Conservation (phyloP, 129 eudicot genomes). For the Smallanthus sonchifolius region DNA sequence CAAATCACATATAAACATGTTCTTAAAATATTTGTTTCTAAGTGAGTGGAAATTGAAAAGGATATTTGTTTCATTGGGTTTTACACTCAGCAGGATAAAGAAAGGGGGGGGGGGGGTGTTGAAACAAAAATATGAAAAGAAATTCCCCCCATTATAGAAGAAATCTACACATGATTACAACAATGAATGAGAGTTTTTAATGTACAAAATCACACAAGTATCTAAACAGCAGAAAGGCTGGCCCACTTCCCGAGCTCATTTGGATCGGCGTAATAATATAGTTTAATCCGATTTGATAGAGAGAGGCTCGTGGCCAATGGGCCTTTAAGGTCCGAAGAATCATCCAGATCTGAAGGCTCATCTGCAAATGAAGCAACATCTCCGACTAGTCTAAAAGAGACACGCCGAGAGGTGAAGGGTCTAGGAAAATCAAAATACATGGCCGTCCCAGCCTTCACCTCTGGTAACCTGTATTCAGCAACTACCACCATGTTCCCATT, state of each 20-base stretch:
- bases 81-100: neutral
- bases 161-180: constrained; percentile 18
- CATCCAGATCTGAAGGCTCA: constrained; percentile 83
- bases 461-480: constrained; percentile 85
- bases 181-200: constrained; percentile 24
- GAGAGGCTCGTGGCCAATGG: constrained; percentile 72
- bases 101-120: neutral
- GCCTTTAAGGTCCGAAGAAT: constrained; percentile 41
- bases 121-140: neutral
- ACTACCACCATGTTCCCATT: constrained; percentile 63
- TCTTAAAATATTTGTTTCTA: neutral
- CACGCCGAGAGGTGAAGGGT: constrained; percentile 49
- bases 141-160: neutral
- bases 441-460: constrained; percentile 69
- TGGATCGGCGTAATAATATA: constrained; percentile 80
- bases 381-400: constrained; percentile 73
- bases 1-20: too few species aligned
- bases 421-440: constrained; percentile 94
- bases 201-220: constrained; percentile 1
- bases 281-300: constrained; percentile 61
- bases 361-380: constrained; percentile 77
- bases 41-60: neutral
- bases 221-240: constrained; percentile 62
- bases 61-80: neutral
- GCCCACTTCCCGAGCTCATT: constrained; percentile 97